Evolutionary conservation across 2,329 filamentous ascomycete genomes (phyloP).

Genomic region (Curvularia sp.): DNA sequence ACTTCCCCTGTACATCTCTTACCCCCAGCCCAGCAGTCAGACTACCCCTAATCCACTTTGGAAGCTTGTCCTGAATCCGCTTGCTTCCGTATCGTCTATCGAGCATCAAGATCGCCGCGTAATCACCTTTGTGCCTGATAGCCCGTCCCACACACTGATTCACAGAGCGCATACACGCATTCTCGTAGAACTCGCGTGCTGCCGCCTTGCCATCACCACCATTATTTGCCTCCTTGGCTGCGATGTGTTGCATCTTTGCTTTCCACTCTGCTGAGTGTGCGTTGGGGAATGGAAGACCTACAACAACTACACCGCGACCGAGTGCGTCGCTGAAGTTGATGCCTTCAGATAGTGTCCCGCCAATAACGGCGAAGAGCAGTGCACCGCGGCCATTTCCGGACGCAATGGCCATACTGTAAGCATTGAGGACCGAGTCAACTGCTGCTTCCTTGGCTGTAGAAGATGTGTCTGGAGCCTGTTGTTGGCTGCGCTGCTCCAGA

Average conservation of each 20-base stretch:
- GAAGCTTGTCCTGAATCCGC: constrained; percentile 79
- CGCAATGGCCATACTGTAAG: constrained; percentile 73
- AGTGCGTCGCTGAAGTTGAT: constrained; percentile 97
- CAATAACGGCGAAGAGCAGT: constrained; percentile 86
- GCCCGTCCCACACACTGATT: constrained; percentile 96
- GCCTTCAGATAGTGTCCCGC: constrained; percentile 93
- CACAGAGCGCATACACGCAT: constrained; percentile 93
- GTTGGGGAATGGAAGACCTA: constrained; percentile 93
- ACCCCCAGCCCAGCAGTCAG: constrained; percentile 54
- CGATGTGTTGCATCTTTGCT: constrained; percentile 86
- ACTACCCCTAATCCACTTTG: constrained; percentile 83
- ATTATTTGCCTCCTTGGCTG: constrained; percentile 60
- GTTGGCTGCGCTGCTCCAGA: constrained; percentile 45
- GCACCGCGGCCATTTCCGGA: constrained; percentile 66
- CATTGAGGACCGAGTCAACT: constrained; percentile 72
- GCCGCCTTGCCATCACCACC: constrained; percentile 54
- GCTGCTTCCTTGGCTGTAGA: constrained; percentile 57
- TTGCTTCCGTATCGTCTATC: constrained; percentile 79
- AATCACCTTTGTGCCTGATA: constrained; percentile 86
- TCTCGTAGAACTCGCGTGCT: constrained; percentile 85
- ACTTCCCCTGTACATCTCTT: constrained; percentile 53
- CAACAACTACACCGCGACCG: constrained; percentile 87
- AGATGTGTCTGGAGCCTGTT: constrained; percentile 63
- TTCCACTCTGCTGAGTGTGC: constrained; percentile 90
- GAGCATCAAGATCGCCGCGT: constrained; percentile 85